Conservation (phyloP, 345 rosid species). For the Eucalyptus cladocalyx region DNA sequence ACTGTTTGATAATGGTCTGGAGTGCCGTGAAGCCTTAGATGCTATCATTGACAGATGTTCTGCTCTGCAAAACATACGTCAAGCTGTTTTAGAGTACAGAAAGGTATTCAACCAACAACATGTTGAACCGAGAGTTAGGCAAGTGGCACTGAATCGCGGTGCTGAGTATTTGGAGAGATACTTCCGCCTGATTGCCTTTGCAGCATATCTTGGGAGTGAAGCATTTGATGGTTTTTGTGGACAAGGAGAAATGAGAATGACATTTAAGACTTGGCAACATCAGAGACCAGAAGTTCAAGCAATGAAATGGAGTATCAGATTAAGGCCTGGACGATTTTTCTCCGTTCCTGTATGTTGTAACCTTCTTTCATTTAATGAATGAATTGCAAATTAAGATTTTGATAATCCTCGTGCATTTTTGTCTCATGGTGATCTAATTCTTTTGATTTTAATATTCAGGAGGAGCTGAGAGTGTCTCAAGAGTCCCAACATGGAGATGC, state of each 20-base stretch:
- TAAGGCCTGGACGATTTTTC: slow-evolving; percentile 85
- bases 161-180: slow-evolving; percentile 94
- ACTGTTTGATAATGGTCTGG: slow-evolving; percentile 80
- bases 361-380: not conserved
- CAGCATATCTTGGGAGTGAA: slow-evolving; percentile 95
- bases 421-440: not conserved
- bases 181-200: slow-evolving; percentile 88
- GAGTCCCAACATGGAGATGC: slow-evolving; percentile 94
- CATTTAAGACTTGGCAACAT: slow-evolving; percentile 83
- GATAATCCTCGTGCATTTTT: not conserved
- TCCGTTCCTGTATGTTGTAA: slow-evolving; percentile 59
- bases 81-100: slow-evolving; percentile 83
- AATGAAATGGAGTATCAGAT: slow-evolving; percentile 96
- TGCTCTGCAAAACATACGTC: slow-evolving; percentile 91
- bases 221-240: slow-evolving; percentile 85
- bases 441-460: slow-evolving; percentile 37
- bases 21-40: slow-evolving; percentile 90
- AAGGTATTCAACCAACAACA: slow-evolving; percentile 87
- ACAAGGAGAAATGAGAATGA: slow-evolving; percentile 64
- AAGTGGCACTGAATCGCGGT: slow-evolving; percentile 84
- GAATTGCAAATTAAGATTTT: not conserved
- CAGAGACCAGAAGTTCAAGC: slow-evolving; percentile 94
- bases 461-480: slow-evolving; percentile 71
- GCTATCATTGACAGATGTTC: slow-evolving; percentile 92
- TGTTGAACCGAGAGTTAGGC: slow-evolving; percentile 82